Conservation (phyloP, 371 early-diverging fungal species). For the Furculomyces boomerangus region DNA sequence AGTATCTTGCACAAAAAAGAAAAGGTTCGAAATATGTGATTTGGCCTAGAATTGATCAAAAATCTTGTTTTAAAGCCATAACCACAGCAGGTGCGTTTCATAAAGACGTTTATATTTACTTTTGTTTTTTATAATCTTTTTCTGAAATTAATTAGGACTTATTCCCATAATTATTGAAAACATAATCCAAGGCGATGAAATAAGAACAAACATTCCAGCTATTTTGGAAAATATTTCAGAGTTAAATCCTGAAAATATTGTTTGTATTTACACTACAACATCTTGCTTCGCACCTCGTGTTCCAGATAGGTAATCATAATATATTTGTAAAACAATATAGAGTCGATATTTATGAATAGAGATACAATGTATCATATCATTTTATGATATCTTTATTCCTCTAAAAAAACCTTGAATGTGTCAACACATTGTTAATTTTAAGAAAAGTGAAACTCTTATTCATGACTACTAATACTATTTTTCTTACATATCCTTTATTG, state of each 20-base stretch:
- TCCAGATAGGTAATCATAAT: neutral
- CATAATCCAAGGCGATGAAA: conserved; percentile 6
- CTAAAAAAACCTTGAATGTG: too few species aligned
- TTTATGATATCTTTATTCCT: too few species aligned
- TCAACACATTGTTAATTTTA: too few species aligned
- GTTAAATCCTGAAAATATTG: conserved; percentile 4
- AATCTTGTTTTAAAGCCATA: conserved; percentile 13
- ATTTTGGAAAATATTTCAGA: conserved; percentile 1
- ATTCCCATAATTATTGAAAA: neutral
- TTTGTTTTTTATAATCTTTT: neutral
- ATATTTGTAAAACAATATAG: too few species aligned
- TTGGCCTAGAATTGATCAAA: conserved; percentile 18
- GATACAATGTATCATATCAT: too few species aligned
- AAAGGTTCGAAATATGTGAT: conserved; percentile 12
- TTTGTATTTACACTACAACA: conserved; percentile 12
- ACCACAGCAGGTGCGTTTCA: conserved; percentile 3
- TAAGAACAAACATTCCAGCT: conserved; percentile 6
- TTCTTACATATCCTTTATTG: too few species aligned
- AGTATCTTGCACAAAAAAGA: neutral
- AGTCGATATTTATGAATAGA: too few species aligned
- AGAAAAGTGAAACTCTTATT: too few species aligned
- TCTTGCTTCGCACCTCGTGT: conserved; percentile 17
- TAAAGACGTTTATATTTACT: neutral
- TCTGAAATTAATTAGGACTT: neutral
- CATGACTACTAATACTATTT: too few species aligned